phyloP scores from a whole-genome alignment of 495 filamentous ascomycete genomes.

The Parmelia sp. region DNA sequence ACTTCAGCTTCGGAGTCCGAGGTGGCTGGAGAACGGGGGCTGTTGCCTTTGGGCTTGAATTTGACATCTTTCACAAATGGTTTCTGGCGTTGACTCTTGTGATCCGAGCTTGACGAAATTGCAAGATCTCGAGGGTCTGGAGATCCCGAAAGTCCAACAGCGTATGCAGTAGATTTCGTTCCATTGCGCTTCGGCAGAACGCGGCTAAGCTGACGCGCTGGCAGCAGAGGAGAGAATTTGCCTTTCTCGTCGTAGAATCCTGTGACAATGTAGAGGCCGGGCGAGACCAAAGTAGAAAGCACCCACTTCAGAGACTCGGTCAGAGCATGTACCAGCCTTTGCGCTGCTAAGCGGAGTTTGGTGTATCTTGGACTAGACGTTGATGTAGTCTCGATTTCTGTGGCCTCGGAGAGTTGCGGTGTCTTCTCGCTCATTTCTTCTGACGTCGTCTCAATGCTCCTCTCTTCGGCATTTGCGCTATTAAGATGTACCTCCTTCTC shows the following conservation, averaged over 20 bases:
- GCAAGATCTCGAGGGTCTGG: constrained; percentile 10
- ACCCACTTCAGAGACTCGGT: constrained; percentile 41
- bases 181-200: constrained; percentile 33
- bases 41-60: constrained; percentile 30
- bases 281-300: constrained; percentile 67
- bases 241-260: constrained; percentile 77
- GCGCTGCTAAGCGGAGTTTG: constrained; percentile 36
- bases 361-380: constrained; percentile 52
- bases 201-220: constrained; percentile 53
- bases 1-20: constrained; percentile 46
- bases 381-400: constrained; percentile 29
- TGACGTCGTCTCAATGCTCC: constrained; percentile 27
- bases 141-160: constrained; percentile 33
- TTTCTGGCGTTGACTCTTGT: constrained; percentile 23
- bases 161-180: constrained; percentile 33
- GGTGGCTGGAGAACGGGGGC: constrained; percentile 39
- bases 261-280: constrained; percentile 72
- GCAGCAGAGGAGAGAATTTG: constrained; percentile 63
- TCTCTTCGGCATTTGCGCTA: constrained; percentile 35
- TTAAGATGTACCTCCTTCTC: constrained; percentile 24
- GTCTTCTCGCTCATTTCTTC: constrained; percentile 57
- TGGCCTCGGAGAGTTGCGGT: constrained; percentile 44
- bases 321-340: constrained; percentile 25
- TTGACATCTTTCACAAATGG: constrained; percentile 20
- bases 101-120: constrained; percentile 18